phyloP scores from a whole-genome alignment of 148 eudicot species.

The Fagopyrum homotropicum region DNA sequence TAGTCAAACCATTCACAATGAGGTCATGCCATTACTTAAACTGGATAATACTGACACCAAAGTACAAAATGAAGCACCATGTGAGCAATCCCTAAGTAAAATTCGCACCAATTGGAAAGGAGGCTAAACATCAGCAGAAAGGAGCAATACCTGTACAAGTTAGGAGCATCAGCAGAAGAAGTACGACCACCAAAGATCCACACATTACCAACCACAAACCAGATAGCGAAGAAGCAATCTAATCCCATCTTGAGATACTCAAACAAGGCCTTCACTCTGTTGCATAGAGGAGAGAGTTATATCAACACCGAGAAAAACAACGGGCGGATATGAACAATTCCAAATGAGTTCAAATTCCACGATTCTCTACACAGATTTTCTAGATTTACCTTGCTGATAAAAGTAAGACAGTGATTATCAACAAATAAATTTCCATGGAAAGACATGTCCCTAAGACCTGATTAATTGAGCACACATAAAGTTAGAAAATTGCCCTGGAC shows the following conservation, averaged over 20 bases:
- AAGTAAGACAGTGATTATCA: background rate
- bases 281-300: slow-evolving; percentile 10
- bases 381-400: background rate
- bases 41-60: background rate
- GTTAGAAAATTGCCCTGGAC: background rate
- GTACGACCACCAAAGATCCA: slow-evolving; percentile 98
- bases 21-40: background rate
- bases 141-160: slow-evolving; percentile 69
- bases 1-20: background rate
- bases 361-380: background rate
- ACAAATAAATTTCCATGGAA: background rate
- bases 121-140: background rate
- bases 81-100: background rate
- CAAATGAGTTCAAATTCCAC: background rate
- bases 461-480: background rate
- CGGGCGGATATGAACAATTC: background rate
- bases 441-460: background rate
- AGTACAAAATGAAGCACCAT: background rate
- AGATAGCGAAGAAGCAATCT: slow-evolving; percentile 94
- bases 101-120: background rate
- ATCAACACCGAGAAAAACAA: background rate
- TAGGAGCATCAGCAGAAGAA: slow-evolving; percentile 79
- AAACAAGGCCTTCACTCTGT: slow-evolving; percentile 63
- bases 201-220: slow-evolving; percentile 97
- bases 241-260: slow-evolving; percentile 88